A percentile compares a stretch with the other conserved stretches of the same genome.
Evolutionary conservation across 1,139 yeast species (phyloP).

Genomic region (Yamadazyma aaseri): DNA sequence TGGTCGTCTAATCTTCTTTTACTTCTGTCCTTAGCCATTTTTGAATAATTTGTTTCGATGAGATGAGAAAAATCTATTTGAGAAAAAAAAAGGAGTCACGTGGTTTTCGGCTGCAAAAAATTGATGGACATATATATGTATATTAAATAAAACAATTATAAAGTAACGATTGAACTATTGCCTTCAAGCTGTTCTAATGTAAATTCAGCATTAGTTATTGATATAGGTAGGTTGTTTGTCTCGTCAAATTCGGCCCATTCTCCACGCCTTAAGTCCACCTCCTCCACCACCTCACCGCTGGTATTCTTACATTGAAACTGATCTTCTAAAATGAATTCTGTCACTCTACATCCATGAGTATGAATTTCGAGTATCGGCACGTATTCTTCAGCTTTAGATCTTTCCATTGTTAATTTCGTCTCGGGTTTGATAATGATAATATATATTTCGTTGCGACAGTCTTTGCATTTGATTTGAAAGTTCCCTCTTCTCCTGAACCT

Average conservation of each 20-base stretch:
- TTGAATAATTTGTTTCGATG: conserved; percentile 4
- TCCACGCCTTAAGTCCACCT: conserved; percentile 64
- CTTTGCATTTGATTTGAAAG: conserved; percentile 69
- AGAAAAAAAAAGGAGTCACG: background rate
- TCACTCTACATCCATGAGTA: conserved; percentile 73
- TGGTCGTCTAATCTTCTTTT: conserved; percentile 9
- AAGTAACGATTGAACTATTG: conserved; percentile 1
- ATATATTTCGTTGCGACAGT: conserved; percentile 37
- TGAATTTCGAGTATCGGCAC: conserved; percentile 60
- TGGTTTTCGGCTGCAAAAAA: background rate
- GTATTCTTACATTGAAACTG: conserved; percentile 54
- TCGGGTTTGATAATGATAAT: conserved; percentile 18
- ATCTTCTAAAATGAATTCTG: conserved; percentile 65
- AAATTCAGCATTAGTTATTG: conserved; percentile 69
- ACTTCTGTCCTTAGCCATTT: conserved; percentile 11
- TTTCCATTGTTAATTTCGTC: conserved; percentile 20
- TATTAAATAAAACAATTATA: background rate
- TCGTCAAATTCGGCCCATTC: conserved; percentile 96
- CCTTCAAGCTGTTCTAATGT: conserved; percentile 3
- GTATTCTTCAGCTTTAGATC: conserved; percentile 18
- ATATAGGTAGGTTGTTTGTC: conserved; percentile 68
- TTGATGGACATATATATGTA: background rate
- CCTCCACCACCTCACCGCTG: conserved; percentile 50
- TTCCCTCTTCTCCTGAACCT: conserved; percentile 75
- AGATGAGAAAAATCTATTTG: conserved; percentile 2